Evolutionary conservation across 2,329 filamentous ascomycete species (phyloP), one percentile per base, ranked within the genome.

Genomic region (Aaosphaeria arxii): DNA sequence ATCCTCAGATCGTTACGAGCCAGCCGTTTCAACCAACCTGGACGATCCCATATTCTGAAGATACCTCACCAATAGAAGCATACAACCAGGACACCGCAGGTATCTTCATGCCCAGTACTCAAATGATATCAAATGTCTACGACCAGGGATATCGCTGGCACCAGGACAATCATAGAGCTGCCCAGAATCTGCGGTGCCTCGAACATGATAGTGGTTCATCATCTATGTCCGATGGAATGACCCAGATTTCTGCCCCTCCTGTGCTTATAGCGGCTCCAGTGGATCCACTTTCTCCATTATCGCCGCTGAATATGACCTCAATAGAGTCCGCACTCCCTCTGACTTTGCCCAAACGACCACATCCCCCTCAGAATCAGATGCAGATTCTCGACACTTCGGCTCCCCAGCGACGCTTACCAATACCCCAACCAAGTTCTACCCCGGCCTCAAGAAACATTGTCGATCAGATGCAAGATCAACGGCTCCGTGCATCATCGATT

Each of bases 291-390:
- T 24, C 17, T 24, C 17, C 17, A 24, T 24, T 57, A 4, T 69
- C 65, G 7, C 58, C 66, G 3, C 48, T 68, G 3, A 65, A 62
- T 33, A 63, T 69, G 62, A 53, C 59, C 5, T 62, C 66, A 9
- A 46, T 69, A 11, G 61, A 63, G 13, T 40, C 57, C 4, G 55
- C 56, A 5, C 48, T 69, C 11, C 51, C 54, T 5, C 40, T 46
- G 5, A 11, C 51, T 30, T 30, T 48, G 7, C 62, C 65, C 11
- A 58, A 64, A 43, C 57, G 54, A 35, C 53, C 59, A 40, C 57
- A 50, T 38, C 50, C 49, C 31, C 53, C 50, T 39, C 58, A 54
- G 13, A 42, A 42, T 7, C 48, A 52, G 11, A 33, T 54, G 33
- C 48, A 52, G 11, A 33, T 54, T 33, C 35, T 50, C 30, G 59